Base-by-base conservation (phyloP, 164 flowering plant genomes). In the Protea cynaroides region DNA sequence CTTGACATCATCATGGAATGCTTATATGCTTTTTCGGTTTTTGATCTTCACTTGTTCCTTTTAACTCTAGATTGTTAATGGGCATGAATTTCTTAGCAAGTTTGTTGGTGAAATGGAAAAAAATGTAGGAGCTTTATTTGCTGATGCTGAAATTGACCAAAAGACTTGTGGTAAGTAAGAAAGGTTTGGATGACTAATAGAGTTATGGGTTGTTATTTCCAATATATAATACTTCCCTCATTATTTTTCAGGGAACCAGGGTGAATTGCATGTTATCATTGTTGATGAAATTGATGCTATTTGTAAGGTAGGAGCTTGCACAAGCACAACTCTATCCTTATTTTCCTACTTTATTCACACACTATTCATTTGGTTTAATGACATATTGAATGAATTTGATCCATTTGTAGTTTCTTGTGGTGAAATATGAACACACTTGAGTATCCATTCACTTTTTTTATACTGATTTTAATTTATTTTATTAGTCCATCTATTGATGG, bases 201-300 rank as follows among this genome's bases (percentile, higher is more conserved):
- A 25, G 11, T 50, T 25, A 24, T 24, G 57, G 23, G 38, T 46
- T 58, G 8, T 51, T 22, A 11, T 11, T 65, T 62, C 34, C 25
- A 47, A 1, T 61, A 14, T 56, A 6, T 64, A 50, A 58, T 56
- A 6, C 9, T 29, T 4, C 40, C 19, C 1, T 66, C 66, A 23
- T 51, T 66, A 25, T 58, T 67, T 66, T 66, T 67, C 72, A 85
- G 90, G 90, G 67, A 89, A 86, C 67, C 73, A 84, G 74, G 84
- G 92, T 71, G 92, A 80, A 15, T 64, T 84, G 78, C 92, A 86
- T 76, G 87, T 86, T 52, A 84, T 86, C 72, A 86, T 86, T 29
- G 83, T 86, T 78, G 92, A 86, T 80, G 92, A 86, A 76, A 86
- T 86, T 74, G 89, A 86, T 79, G 92, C 92, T 57, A 86, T 86